These are phyloP conservation scores for Pilobolus umbonatus DNA, from an alignment of 192 early-diverging fungal genomes.

Conservation along the genomic window DNA sequence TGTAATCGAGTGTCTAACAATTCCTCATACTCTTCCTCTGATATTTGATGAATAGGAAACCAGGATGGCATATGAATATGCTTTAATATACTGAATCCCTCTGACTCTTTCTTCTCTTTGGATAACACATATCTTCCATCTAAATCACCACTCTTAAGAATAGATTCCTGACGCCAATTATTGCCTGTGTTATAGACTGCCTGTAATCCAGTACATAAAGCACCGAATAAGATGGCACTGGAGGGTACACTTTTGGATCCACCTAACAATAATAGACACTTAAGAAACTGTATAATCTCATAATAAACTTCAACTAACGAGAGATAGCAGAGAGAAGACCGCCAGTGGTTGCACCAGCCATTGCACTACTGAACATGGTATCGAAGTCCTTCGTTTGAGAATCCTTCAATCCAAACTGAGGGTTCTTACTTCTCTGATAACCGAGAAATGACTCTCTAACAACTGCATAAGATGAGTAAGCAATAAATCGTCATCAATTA, in stretches of 20 bases:
- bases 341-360: conserved; percentile 58
- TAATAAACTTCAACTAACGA: too few relatives aligned
- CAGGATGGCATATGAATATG: conserved; percentile 50
- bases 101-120: neutral
- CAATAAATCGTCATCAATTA: neutral
- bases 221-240: conserved; percentile 53
- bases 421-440: conserved; percentile 50
- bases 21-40: conserved; percentile 56
- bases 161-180: conserved; percentile 48
- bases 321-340: conserved; percentile 47
- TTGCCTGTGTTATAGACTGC: conserved; percentile 37
- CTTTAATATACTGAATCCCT: conserved; percentile 27
- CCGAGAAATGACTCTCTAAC: conserved; percentile 57
- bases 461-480: conserved; percentile 22
- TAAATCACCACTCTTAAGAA: conserved; percentile 25
- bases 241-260: conserved; percentile 46
- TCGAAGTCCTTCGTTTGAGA: conserved; percentile 58
- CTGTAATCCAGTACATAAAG: conserved; percentile 46
- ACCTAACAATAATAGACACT: too few relatives aligned
- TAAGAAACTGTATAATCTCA: too few relatives aligned
- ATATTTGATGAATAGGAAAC: conserved; percentile 58
- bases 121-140: neutral
- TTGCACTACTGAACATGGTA: conserved; percentile 55
- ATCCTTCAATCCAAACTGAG: conserved; percentile 45
- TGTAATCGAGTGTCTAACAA: conserved; percentile 42